These are phyloP conservation scores for Phlegmacium glaucopus DNA, from an alignment of 768 basidiomycete genomes.

Conservation along the genomic window DNA sequence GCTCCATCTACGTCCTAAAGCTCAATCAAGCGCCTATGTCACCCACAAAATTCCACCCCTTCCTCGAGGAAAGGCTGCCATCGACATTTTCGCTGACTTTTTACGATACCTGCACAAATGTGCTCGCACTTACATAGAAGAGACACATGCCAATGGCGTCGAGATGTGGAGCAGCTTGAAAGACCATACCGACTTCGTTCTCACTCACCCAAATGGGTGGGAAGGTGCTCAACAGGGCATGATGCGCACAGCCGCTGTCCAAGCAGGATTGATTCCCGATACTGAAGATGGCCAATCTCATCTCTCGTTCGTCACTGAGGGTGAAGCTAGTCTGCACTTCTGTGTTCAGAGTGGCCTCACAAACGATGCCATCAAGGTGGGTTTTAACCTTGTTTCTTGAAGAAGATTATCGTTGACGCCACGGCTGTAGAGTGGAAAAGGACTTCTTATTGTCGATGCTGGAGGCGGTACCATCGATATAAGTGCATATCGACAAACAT, in stretches of 20 bases:
- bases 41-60: slow-evolving; percentile 28
- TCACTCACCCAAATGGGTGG: slow-evolving; percentile 63
- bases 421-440: background rate
- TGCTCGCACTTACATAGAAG: slow-evolving; percentile 38
- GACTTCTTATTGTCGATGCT: slow-evolving; percentile 35
- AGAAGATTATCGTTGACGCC: background rate
- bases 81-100: slow-evolving; percentile 43
- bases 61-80: slow-evolving; percentile 33
- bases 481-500: slow-evolving; percentile 40
- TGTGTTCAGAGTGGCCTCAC: slow-evolving; percentile 43
- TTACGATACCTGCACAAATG: slow-evolving; percentile 42
- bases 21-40: slow-evolving; percentile 1
- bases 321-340: slow-evolving; percentile 55
- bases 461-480: slow-evolving; percentile 54
- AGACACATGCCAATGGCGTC: slow-evolving; percentile 37
- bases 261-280: slow-evolving; percentile 44
- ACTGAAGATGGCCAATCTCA: slow-evolving; percentile 33
- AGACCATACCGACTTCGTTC: slow-evolving; percentile 41
- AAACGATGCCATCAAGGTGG: slow-evolving; percentile 27
- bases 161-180: slow-evolving; percentile 42
- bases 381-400: background rate
- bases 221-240: slow-evolving; percentile 51
- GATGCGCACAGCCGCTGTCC: slow-evolving; percentile 48
- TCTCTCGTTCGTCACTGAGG: slow-evolving; percentile 52
- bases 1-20: slow-evolving; percentile 27